phyloP scores from a whole-genome alignment of 1,284 basidiomycete genomes.

The Rhodotorula sp. region DNA sequence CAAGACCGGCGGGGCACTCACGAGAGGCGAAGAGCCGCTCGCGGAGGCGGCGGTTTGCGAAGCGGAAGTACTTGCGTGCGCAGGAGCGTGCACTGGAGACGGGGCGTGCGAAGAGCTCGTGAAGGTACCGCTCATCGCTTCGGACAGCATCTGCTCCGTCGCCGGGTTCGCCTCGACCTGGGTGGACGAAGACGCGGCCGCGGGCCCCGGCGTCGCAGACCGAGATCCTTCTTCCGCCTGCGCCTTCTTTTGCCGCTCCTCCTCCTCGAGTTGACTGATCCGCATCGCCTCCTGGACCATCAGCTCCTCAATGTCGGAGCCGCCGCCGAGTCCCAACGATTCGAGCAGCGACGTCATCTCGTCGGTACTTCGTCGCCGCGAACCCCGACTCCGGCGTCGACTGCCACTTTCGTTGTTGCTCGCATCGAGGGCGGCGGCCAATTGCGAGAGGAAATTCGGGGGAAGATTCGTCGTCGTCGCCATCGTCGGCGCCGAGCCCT shows the following conservation, averaged over 20 bases:
- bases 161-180: not conserved
- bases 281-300: constrained; percentile 99
- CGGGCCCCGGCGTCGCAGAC: not conserved
- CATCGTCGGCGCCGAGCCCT: constrained; percentile 51
- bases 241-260: constrained; percentile 53
- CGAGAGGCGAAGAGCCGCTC: not conserved
- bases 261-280: constrained; percentile 85
- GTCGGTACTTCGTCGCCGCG: constrained; percentile 6
- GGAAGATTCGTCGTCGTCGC: constrained; percentile 47
- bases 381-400: constrained; percentile 13
- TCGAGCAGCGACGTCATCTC: constrained; percentile 37
- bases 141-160: constrained; percentile 24
- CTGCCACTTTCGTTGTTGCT: constrained; percentile 22
- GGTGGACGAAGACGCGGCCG: not conserved
- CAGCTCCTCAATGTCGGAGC: constrained; percentile 58
- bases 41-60: not conserved
- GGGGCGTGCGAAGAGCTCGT: not conserved
- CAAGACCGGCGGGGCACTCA: not conserved
- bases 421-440: constrained; percentile 55
- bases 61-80: not conserved
- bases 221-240: constrained; percentile 40
- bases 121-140: constrained; percentile 22
- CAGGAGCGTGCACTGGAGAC: not conserved
- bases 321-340: constrained; percentile 28
- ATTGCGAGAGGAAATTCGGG: constrained; percentile 58